phyloP scores from a whole-genome alignment of 768 basidiomycete genomes.

The Termitomyces sp. region DNA sequence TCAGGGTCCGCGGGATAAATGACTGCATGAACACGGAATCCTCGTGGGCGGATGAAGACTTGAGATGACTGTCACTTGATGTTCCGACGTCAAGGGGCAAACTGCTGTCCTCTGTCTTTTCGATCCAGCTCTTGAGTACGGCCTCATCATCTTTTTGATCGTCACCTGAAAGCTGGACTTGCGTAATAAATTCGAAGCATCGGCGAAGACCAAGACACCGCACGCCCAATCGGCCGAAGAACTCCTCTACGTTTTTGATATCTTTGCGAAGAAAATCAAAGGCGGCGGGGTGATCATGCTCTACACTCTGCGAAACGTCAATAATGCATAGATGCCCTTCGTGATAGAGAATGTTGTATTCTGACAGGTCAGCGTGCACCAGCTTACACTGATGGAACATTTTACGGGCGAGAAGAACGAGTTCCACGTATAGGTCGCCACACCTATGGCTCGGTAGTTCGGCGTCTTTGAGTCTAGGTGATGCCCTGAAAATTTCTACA shows the following conservation, averaged over 20 bases:
- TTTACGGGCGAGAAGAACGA: constrained; percentile 73
- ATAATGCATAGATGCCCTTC: constrained; percentile 84
- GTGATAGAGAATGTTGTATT: constrained; percentile 96
- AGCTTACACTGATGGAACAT: constrained; percentile 92
- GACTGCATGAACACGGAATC: constrained; percentile 87
- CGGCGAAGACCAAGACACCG: constrained; percentile 72
- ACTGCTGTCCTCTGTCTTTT: constrained; percentile 25
- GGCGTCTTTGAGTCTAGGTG: constrained; percentile 93
- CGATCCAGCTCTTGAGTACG: constrained; percentile 47
- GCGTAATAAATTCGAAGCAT: constrained; percentile 88
- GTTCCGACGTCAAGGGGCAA: background rate
- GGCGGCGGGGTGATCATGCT: constrained; percentile 95
- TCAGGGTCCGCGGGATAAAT: constrained; percentile 90
- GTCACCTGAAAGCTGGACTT: constrained; percentile 37
- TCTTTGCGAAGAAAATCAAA: constrained; percentile 96
- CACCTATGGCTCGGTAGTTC: constrained; percentile 44
- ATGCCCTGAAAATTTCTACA: constrained; percentile 56
- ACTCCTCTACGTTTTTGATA: constrained; percentile 90
- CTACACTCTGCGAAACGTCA: constrained; percentile 98
- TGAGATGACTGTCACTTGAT: background rate
- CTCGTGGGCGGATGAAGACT: constrained; percentile 52
- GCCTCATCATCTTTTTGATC: constrained; percentile 25
- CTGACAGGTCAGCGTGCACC: constrained; percentile 96
- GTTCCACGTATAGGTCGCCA: constrained; percentile 67
- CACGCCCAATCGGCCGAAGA: constrained; percentile 77